Evolutionary conservation across 2,329 filamentous ascomycete genomes (phyloP).

Genomic region (Plenodomus tracheiphilus): DNA sequence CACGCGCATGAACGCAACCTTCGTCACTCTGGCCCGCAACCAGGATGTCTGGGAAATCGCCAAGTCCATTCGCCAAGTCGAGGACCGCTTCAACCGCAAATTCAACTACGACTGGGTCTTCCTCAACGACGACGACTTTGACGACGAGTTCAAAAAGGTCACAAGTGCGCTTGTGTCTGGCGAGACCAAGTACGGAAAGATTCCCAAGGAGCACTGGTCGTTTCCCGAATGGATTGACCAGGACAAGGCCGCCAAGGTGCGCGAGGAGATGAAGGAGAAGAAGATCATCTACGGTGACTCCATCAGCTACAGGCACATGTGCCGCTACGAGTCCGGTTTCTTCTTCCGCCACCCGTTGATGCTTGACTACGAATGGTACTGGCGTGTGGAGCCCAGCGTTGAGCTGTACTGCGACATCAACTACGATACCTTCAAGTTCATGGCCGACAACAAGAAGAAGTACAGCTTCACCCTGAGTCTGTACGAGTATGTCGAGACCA

Average conservation of each 20-base stretch:
- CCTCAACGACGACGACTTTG: slow-evolving; percentile 93
- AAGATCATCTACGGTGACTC: slow-evolving; percentile 99
- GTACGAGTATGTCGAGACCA: slow-evolving; percentile 96
- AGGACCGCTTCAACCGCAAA: slow-evolving; percentile 96
- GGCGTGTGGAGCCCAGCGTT: slow-evolving; percentile 96
- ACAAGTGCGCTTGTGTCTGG: slow-evolving; percentile 90
- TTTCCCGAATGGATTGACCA: slow-evolving; percentile 96
- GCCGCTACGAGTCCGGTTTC: slow-evolving; percentile 97
- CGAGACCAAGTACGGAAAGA: slow-evolving; percentile 86
- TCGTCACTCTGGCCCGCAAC: slow-evolving; percentile 94
- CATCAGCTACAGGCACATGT: slow-evolving; percentile 98
- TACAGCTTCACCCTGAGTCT: slow-evolving; percentile 96
- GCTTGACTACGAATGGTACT: slow-evolving; percentile 98
- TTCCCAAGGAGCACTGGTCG: slow-evolving; percentile 92
- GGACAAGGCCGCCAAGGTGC: slow-evolving; percentile 85
- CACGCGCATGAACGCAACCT: slow-evolving; percentile 91
- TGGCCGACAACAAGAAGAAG: slow-evolving; percentile 96
- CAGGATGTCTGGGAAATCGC: slow-evolving; percentile 95
- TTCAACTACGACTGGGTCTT: slow-evolving; percentile 99
- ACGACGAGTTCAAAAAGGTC: slow-evolving; percentile 89
- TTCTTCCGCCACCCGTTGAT: slow-evolving; percentile 96
- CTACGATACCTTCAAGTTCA: slow-evolving; percentile 95
- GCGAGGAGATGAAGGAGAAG: slow-evolving; percentile 88
- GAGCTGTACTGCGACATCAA: slow-evolving; percentile 95
- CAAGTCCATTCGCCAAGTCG: slow-evolving; percentile 91